Conservation (phyloP, 495 filamentous ascomycete species). For the Podospora fimiseda region DNA sequence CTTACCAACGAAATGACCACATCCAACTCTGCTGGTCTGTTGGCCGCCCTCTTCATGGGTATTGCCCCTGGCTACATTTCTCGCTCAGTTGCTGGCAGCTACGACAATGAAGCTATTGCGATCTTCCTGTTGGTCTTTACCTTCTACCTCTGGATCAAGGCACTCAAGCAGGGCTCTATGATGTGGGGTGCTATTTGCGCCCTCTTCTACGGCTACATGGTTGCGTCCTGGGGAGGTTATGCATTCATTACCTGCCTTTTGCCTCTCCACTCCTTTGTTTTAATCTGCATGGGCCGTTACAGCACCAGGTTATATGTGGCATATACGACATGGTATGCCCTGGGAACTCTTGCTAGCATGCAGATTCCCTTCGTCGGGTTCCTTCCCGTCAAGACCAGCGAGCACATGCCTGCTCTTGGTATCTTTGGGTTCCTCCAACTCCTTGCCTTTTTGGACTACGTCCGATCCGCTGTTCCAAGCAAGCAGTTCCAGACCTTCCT, state of each 20-base stretch:
- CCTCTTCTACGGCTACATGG: constrained; percentile 99
- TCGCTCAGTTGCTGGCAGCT: constrained; percentile 93
- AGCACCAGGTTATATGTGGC: constrained; percentile 90
- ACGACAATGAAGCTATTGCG: constrained; percentile 99
- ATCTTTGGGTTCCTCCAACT: constrained; percentile 95
- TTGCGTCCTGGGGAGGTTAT: constrained; percentile 98
- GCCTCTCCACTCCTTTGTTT: constrained; percentile 89
- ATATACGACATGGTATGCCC: constrained; percentile 96
- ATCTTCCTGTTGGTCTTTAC: constrained; percentile 98
- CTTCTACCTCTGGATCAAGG: constrained; percentile 99
- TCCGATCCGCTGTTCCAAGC: constrained; percentile 78
- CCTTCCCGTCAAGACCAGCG: constrained; percentile 89
- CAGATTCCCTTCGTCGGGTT: constrained; percentile 99
- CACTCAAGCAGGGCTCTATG: constrained; percentile 88
- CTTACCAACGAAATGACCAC: constrained; percentile 94
- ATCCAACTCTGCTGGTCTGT: constrained; percentile 86
- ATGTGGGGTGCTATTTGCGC: constrained; percentile 95
- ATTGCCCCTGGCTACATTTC: constrained; percentile 98
- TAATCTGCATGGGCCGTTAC: constrained; percentile 95
- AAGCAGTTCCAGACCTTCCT: constrained; percentile 90
- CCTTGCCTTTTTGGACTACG: constrained; percentile 85
- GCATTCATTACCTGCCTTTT: constrained; percentile 99
- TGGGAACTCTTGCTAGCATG: constrained; percentile 97
- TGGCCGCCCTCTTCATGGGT: constrained; percentile 94
- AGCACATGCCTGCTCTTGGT: constrained; percentile 96